Evolutionary conservation across 768 basidiomycete species (phyloP), one percentile per base, ranked within the genome.

Genomic region (Kwoniella sp.): DNA sequence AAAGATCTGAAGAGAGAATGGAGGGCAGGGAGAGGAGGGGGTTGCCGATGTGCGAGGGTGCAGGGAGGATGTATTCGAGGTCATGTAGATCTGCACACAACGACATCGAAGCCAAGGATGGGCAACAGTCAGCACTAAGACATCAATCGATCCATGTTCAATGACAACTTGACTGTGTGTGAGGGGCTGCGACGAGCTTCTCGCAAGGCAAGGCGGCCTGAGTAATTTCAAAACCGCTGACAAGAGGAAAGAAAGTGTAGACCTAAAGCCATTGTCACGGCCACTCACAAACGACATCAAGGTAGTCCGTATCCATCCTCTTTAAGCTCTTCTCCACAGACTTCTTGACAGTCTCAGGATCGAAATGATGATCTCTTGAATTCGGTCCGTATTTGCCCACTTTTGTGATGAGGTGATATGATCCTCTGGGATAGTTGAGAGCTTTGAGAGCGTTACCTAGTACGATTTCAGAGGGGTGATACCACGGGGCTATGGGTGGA

Each of bases 71-170:
- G 66, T 77, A 81, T 67, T 81, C 80, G 58, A 78, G 63, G 58
- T 81, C 80, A 58, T 81, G 80, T 5, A 81, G 68, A 53, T 81
- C 80, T 81, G n/a, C n/a, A n/a, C n/a, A n/a, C n/a, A n/a, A 48
- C 37, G 13, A 40, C 36, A 29, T 40, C 9, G 22, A 40, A 56
- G 17, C 33, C 1, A 47, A 19, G n/a, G n/a, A n/a, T n/a, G n/a
- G n/a, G n/a, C n/a, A n/a, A n/a, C n/a, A n/a, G n/a, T n/a, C n/a
- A n/a, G n/a, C n/a, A n/a, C n/a, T n/a, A n/a, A n/a, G n/a, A n/a
- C n/a, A n/a, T n/a, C n/a, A n/a, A n/a, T n/a, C n/a, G n/a, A n/a
- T n/a, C n/a, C n/a, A n/a, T n/a, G n/a, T n/a, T n/a, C n/a, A n/a
- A n/a, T n/a, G n/a, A n/a, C n/a, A n/a, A n/a, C n/a, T n/a, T n/a